Evolutionary conservation across 495 filamentous ascomycete species (phyloP).

Genomic region (Physcia stellaris): DNA sequence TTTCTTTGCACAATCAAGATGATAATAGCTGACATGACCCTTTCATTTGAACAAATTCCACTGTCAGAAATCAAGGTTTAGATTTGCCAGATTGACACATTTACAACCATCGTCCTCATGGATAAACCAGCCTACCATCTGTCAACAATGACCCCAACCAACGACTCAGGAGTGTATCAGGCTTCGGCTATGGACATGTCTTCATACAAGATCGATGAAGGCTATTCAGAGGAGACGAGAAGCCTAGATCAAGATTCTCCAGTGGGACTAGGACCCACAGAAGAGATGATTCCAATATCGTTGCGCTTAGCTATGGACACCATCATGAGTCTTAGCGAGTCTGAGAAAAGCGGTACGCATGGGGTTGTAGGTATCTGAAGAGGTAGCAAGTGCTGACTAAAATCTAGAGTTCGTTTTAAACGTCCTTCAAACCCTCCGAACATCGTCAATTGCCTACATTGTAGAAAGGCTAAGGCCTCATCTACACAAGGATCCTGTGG

Average conservation of each 20-base stretch:
- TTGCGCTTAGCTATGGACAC: conserved; percentile 15
- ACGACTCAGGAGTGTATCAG: too few species aligned
- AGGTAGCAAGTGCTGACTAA: too few species aligned
- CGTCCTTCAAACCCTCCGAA: conserved; percentile 58
- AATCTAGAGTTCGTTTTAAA: conserved; percentile 36
- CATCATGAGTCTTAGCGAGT: conserved; percentile 35
- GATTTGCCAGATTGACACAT: too few species aligned
- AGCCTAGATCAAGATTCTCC: conserved; percentile 37
- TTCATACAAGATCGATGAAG: conserved; percentile 47
- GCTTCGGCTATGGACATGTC: conserved; percentile 18
- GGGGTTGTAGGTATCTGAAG: too few species aligned
- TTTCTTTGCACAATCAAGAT: too few species aligned
- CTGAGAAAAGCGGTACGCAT: conserved; percentile 40
- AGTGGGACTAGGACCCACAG: conserved; percentile 21
- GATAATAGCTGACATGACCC: too few species aligned
- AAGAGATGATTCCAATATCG: conserved; percentile 21
- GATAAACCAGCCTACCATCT: too few species aligned
- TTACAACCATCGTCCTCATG: too few species aligned
- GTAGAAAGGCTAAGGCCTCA: conserved; percentile 63
- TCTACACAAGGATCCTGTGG: conserved; percentile 82
- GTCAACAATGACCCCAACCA: too few species aligned
- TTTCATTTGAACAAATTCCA: too few species aligned
- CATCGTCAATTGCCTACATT: conserved; percentile 60
- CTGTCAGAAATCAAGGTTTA: too few species aligned
- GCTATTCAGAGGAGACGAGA: conserved; percentile 50